A percentile compares a stretch with the other conserved stretches of the same genome.
Conservation (phyloP, 2,329 filamentous ascomycete genomes). For the Botrytis fragariae region DNA sequence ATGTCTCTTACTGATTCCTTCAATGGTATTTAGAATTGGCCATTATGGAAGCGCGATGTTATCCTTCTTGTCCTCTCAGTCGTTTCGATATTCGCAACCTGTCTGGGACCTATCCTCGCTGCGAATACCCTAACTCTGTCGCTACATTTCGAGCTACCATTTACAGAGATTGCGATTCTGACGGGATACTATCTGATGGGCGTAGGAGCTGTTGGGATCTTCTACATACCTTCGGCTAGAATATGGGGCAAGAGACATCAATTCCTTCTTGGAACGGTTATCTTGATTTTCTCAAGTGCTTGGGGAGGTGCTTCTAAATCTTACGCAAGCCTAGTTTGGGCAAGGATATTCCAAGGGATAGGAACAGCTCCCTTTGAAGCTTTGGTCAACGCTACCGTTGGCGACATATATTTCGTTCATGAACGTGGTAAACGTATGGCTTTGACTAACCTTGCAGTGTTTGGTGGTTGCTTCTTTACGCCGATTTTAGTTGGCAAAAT, state of each 20-base stretch:
- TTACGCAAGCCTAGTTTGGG: conserved; percentile 72
- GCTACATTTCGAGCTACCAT: conserved; percentile 60
- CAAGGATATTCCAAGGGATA: conserved; percentile 81
- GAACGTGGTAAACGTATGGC: conserved; percentile 86
- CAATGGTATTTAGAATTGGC: conserved; percentile 64
- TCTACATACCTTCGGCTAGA: conserved; percentile 83
- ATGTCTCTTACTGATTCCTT: conserved; percentile 19
- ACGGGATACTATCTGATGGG: conserved; percentile 88
- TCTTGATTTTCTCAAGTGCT: conserved; percentile 69
- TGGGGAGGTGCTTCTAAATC: conserved; percentile 70
- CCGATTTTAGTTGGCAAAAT: conserved; percentile 91
- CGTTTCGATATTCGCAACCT: conserved; percentile 77
- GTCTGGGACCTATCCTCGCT: conserved; percentile 81
- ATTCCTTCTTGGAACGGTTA: conserved; percentile 72
- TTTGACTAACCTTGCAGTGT: conserved; percentile 67
- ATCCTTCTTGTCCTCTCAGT: conserved; percentile 78
- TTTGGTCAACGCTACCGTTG: conserved; percentile 82
- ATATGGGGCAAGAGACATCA: conserved; percentile 92
- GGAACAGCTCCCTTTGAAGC: conserved; percentile 87
- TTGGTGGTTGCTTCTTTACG: conserved; percentile 71
- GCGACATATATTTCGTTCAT: conserved; percentile 88
- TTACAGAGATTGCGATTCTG: conserved; percentile 75
- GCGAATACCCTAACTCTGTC: conserved; percentile 81
- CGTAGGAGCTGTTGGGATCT: conserved; percentile 74
- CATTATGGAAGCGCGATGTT: conserved; percentile 78